Evolutionary conservation across 192 early-diverging fungal genomes (phyloP).

Genomic region (Coemansia sp.): DNA sequence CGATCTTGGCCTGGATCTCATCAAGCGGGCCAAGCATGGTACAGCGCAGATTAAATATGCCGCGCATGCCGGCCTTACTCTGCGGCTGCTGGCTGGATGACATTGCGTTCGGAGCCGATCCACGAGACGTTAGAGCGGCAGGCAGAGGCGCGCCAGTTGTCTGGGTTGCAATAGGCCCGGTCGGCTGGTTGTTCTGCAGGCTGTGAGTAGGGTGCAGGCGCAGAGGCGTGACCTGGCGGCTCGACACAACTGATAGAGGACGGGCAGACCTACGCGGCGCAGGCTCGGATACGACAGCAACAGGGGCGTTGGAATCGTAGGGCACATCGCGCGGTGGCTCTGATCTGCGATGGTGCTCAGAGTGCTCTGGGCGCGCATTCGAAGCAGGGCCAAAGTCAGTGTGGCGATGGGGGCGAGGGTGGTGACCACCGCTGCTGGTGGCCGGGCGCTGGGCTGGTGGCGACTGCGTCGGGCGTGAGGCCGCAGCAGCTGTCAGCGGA

Average conservation of each 20-base stretch:
- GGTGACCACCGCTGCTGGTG: slow-evolving; percentile 26
- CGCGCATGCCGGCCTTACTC: slow-evolving; percentile 18
- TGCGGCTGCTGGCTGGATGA: slow-evolving; percentile 12
- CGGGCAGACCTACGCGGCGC: slow-evolving; percentile 25
- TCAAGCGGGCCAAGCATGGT: slow-evolving; percentile 47
- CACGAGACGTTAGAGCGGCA: slow-evolving; percentile 36
- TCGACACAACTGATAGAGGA: slow-evolving; percentile 37
- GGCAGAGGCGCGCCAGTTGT: slow-evolving; percentile 33
- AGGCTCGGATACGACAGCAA: slow-evolving; percentile 3
- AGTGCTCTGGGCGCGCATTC: slow-evolving; percentile 1
- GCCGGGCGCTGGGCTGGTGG: slow-evolving; percentile 33
- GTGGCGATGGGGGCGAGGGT: slow-evolving; percentile 33
- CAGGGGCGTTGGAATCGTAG: slow-evolving; percentile 11
- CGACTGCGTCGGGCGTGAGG: slow-evolving; percentile 13
- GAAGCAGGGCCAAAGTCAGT: slow-evolving; percentile 39
- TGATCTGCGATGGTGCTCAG: slow-evolving; percentile 38
- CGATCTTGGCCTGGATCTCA: slow-evolving; percentile 33
- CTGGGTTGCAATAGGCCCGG: slow-evolving; percentile 21
- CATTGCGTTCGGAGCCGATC: slow-evolving; percentile 20
- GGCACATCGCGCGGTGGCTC: slow-evolving; percentile 39
- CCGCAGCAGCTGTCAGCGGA: slow-evolving; percentile 30
- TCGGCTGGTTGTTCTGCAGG: slow-evolving; percentile 22
- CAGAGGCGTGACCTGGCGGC: slow-evolving; percentile 40
- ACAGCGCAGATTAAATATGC: slow-evolving; percentile 39
- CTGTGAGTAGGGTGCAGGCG: slow-evolving; percentile 40